Evolutionary conservation across 371 early-diverging fungal species (phyloP).

Genomic region (Mucor irregularis): DNA sequence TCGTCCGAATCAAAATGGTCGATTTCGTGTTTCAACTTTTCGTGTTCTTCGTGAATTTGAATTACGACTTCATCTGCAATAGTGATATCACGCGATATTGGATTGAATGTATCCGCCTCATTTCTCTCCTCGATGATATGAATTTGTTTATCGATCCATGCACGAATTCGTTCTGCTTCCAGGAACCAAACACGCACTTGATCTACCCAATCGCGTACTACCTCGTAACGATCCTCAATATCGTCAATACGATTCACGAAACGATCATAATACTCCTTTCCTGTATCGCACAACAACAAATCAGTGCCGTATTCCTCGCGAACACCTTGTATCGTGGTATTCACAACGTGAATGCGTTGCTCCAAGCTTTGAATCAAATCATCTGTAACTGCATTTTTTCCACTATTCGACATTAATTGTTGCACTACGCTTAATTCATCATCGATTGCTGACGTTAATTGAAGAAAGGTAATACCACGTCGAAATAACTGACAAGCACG

Average conservation of each 20-base stretch:
- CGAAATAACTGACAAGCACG: conserved; percentile 14
- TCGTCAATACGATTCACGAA: conserved; percentile 5
- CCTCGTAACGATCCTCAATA: conserved; percentile 24
- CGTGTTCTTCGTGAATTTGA: conserved; percentile 8
- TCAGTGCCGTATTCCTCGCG: conserved; percentile 2
- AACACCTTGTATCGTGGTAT: conserved; percentile 21
- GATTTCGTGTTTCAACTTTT: conserved; percentile 16
- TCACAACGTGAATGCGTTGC: conserved; percentile 31
- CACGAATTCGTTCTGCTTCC: conserved; percentile 52
- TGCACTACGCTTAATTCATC: conserved; percentile 48
- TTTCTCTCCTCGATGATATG: conserved; percentile 32
- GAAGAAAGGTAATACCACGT: conserved; percentile 28
- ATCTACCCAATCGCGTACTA: conserved; percentile 50
- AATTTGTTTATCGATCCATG: conserved; percentile 42
- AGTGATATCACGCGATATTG: conserved; percentile 27
- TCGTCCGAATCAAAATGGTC: conserved; percentile 19
- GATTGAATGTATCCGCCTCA: conserved; percentile 30
- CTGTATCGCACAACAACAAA: conserved; percentile 5
- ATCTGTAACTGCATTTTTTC: conserved; percentile 25
- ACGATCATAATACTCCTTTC: conserved; percentile 1
- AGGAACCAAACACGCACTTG: conserved; percentile 55
- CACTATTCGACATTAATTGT: conserved; percentile 34
- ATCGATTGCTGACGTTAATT: conserved; percentile 37
- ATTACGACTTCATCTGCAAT: conserved; percentile 19
- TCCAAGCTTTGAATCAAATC: conserved; percentile 37